A percentile compares a stretch with the other conserved stretches of the same genome.
Conservation (phyloP, 2,329 filamentous ascomycete genomes). For the Aspergillus neotritici region DNA sequence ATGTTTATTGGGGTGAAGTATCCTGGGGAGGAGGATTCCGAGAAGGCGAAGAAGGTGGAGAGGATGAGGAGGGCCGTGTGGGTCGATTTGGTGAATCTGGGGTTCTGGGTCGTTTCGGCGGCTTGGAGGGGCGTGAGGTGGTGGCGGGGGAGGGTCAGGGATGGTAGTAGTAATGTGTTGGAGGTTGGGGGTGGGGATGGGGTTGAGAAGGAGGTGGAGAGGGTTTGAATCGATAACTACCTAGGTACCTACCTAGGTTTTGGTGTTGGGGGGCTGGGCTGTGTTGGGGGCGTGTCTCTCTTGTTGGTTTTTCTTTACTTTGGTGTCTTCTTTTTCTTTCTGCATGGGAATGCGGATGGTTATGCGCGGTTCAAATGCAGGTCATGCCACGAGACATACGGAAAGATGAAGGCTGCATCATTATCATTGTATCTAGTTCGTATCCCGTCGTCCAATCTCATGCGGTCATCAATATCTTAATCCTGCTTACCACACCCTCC, state of each 20-base stretch:
- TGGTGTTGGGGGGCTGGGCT: neutral
- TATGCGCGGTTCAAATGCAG: no score
- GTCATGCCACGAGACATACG: no score
- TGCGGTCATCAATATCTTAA: neutral
- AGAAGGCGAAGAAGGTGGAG: constrained; percentile 40
- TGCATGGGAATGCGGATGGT: no score
- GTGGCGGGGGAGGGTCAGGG: constrained; percentile 21
- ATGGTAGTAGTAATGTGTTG: constrained; percentile 5
- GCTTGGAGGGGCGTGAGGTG: constrained; percentile 33
- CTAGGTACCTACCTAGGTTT: no score
- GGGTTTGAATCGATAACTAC: constrained; percentile 6
- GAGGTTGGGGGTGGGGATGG: constrained; percentile 15
- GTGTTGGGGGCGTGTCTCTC: neutral
- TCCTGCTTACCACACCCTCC: neutral
- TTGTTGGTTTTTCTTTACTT: neutral
- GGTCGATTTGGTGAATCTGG: constrained; percentile 68
- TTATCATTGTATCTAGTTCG: neutral
- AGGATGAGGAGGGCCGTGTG: constrained; percentile 85
- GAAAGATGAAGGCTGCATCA: no score
- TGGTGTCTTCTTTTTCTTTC: neutral
- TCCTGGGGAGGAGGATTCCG: constrained; percentile 1
- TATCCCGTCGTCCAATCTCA: neutral
- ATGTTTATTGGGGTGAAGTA: constrained; percentile 60
- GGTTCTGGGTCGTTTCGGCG: constrained; percentile 68
- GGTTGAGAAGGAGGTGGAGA: constrained; percentile 21